Conservation (phyloP, 306 rosid genomes). For the Pyrus pyrifolia region DNA sequence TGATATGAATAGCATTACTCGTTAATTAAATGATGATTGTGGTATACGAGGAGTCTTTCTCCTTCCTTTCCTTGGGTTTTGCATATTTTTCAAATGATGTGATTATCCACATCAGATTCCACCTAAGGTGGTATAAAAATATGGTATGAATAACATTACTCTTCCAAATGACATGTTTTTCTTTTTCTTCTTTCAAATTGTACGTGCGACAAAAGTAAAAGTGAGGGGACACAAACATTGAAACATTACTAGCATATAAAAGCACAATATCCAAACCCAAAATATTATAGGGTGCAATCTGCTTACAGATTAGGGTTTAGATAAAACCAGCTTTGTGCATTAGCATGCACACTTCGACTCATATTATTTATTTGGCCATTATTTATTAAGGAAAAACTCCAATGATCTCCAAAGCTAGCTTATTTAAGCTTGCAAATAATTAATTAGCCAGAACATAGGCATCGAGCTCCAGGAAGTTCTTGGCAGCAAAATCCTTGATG, state of each 20-base stretch:
- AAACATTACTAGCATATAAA: background rate
- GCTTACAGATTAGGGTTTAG: background rate
- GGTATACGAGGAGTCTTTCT: no score
- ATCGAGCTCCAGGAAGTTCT: slow-evolving; percentile 71
- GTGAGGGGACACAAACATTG: no score
- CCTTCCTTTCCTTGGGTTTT: no score
- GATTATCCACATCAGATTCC: no score
- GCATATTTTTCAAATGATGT: no score
- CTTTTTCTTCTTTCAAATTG: no score
- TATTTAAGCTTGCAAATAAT: background rate
- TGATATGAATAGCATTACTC: no score
- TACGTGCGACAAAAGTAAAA: no score
- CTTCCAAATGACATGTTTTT: no score
- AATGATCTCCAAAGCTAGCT: background rate
- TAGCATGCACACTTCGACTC: background rate
- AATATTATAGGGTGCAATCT: background rate
- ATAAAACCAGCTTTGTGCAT: background rate
- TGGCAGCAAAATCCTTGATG: slow-evolving; percentile 64
- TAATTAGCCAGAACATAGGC: slow-evolving; percentile 30
- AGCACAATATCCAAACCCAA: background rate
- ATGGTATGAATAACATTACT: no score
- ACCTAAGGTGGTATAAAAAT: no score
- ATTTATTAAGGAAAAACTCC: background rate
- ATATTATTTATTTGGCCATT: background rate
- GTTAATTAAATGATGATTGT: no score